Evolutionary conservation across 2,329 filamentous ascomycete genomes (phyloP).

Genomic region (Talaromyces sp.): DNA sequence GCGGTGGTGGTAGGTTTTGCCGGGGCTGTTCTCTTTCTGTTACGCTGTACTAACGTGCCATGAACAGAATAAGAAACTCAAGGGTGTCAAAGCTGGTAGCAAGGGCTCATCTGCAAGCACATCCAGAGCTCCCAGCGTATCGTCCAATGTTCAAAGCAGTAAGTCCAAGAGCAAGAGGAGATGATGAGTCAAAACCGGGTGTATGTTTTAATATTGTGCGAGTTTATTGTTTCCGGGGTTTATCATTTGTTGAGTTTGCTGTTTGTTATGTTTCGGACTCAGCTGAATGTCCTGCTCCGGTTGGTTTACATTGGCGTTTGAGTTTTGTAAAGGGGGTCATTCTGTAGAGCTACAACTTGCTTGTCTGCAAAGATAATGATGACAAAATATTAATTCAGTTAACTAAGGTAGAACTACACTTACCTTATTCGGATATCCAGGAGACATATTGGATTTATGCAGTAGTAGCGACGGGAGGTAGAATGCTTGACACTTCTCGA

Average conservation of each 20-base stretch:
- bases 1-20: constrained; percentile 61
- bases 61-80: constrained; percentile 81
- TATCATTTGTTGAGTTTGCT: neutral
- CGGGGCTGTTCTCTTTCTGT: neutral
- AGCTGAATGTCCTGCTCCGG: neutral
- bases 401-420: neutral
- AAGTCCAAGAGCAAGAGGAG: constrained; percentile 50
- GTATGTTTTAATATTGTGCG: neutral
- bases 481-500: too few relatives aligned
- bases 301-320: constrained; percentile 11
- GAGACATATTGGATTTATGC: neutral
- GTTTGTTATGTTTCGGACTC: neutral
- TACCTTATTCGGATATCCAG: neutral
- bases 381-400: neutral
- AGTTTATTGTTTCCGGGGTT: neutral
- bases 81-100: constrained; percentile 72
- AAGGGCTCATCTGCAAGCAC: constrained; percentile 71
- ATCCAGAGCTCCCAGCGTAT: constrained; percentile 83
- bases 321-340: neutral
- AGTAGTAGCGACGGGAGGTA: too few relatives aligned
- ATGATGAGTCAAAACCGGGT: constrained; percentile 25
- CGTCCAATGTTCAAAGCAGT: constrained; percentile 56
- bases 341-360: constrained; percentile 1
- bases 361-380: neutral
- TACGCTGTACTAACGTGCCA: neutral